Evolutionary conservation across 129 eudicot genomes (phyloP), one percentile per base, ranked within the genome.

Genomic region (Dittrichia graveolens): DNA sequence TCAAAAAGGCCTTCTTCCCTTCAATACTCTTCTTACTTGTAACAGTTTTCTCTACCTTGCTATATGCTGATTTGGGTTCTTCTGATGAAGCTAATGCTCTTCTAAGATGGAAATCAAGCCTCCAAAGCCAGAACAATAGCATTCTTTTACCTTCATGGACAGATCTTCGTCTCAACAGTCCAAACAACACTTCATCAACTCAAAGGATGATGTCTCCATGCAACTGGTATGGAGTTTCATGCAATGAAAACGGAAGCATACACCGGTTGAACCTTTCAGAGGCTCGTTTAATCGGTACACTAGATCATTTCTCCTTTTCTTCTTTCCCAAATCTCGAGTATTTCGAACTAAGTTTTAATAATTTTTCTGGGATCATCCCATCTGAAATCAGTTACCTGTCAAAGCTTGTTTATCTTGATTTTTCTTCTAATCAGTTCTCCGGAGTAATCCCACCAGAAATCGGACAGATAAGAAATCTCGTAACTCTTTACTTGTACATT

Each of bases 201-300:
- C 74, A 43, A 9, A 38, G 18, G 10, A 66, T 24, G 3, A 7
- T 54, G 31, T 55, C 52, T 16, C 74, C 81, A 14, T 81, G 85
- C 73, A 70, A 19, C 34, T 81, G 84, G 84, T 53, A 59, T 45
- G 84, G 84, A 4, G 73, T 80, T 80, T 67, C 68, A 8, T 80
- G 84, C 81, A 70, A 69, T 41, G 9, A 37, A 11, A n/a, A 49
- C 0, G 78, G 75, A 4, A 46, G 71, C 60, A 19, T 81, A 44
- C 31, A 5, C 35, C 4, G 72, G 14, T 15, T 80, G 47, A 65
- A 53, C 48, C 75, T 73, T 39, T 24, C 70, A 0, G 48, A 61
- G 6, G 66, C 71, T 2, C 12, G 79, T 31, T 37, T 79, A 31
- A 72, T 0, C 2, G 83, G 73, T 56, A 73, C 83, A 0, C 76